phyloP scores from a whole-genome alignment of 306 rosid species.

The Trifolium fragiferum region DNA sequence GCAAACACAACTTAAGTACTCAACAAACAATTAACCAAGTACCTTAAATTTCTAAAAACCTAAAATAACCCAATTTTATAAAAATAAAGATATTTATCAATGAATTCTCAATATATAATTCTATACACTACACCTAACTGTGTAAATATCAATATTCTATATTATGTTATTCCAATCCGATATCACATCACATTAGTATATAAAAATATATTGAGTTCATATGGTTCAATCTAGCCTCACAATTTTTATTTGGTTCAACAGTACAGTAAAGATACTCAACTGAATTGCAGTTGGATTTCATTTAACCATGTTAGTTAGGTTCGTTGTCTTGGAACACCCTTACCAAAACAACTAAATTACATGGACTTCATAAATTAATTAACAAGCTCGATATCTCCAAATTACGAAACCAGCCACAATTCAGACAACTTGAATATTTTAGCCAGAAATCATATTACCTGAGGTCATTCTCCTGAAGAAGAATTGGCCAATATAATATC shows the following conservation, averaged over 20 bases:
- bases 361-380: conserved; percentile 37
- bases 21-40: conserved; percentile 10
- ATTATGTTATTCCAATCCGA: conserved; percentile 15
- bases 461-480: conserved; percentile 71
- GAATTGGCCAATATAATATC: conserved; percentile 90
- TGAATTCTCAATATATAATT: conserved; percentile 3
- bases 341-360: conserved; percentile 18
- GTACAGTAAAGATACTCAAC: conserved; percentile 30
- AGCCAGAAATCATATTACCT: conserved; percentile 56
- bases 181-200: conserved; percentile 17
- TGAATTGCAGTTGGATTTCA: conserved; percentile 22
- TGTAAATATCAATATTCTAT: conserved; percentile 10
- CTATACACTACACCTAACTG: neutral
- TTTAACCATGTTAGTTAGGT: conserved; percentile 31
- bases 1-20: neutral
- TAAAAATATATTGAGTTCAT: conserved; percentile 18
- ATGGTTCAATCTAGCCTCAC: conserved; percentile 27
- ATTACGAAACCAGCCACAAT: conserved; percentile 34
- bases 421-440: conserved; percentile 22
- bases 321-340: conserved; percentile 24
- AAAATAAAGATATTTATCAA: neutral
- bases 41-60: conserved; percentile 23
- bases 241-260: neutral
- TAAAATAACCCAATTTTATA: conserved; percentile 1
- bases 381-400: conserved; percentile 29